Evolutionary conservation across 768 basidiomycete genomes (phyloP).

Genomic region (Podaxis sp.): DNA sequence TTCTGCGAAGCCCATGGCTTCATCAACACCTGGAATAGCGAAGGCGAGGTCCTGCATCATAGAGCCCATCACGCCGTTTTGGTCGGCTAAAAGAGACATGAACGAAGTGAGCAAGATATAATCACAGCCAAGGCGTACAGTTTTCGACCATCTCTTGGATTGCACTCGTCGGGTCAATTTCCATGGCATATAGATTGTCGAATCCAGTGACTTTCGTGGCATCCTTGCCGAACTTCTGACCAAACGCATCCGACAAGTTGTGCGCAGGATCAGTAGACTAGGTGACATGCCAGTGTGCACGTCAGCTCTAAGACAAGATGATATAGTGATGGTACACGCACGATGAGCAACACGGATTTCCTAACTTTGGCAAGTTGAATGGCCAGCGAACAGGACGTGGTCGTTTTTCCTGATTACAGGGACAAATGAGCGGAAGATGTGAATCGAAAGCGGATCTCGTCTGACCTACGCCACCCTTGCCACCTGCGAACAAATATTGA

Average conservation of each 20-base stretch:
- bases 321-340: conserved; percentile 34
- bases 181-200: conserved; percentile 96
- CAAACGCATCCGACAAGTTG: conserved; percentile 97
- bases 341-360: conserved; percentile 96
- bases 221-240: conserved; percentile 98
- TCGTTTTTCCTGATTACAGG: conserved; percentile 78
- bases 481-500: conserved; percentile 51
- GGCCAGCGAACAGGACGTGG: conserved; percentile 96
- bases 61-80: conserved; percentile 92
- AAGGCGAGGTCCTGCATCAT: conserved; percentile 99
- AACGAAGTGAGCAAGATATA: neutral
- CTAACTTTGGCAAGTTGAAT: conserved; percentile 88
- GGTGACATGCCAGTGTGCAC: neutral
- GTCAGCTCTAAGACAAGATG: neutral
- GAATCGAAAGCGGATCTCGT: conserved; percentile 12
- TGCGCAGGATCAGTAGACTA: conserved; percentile 99
- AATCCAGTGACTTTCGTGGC: conserved; percentile 98
- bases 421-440: neutral
- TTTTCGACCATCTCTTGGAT: conserved; percentile 99
- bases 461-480: conserved; percentile 97
- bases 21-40: conserved; percentile 98
- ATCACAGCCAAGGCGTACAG: conserved; percentile 45
- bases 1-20: conserved; percentile 99
- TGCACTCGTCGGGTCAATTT: conserved; percentile 96
- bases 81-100: conserved; percentile 53